Percentiles rank a stretch among this genome's conserved stretches.
Conservation (phyloP, 805 yeast species). For the Blastobotrys attinorum region DNA sequence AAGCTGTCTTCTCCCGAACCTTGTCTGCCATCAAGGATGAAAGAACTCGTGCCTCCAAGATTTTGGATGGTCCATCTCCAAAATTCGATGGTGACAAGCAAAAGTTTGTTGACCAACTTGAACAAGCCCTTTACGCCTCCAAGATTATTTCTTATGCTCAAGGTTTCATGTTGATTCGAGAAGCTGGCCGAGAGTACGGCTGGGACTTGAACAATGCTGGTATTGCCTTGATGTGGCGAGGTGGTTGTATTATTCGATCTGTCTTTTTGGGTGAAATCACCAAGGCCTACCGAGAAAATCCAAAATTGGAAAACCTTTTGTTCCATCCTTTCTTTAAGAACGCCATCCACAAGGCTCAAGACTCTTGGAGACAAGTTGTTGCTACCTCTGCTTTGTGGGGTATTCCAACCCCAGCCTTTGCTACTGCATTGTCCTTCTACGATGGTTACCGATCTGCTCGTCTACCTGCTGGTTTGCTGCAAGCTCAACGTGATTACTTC, state of each 20-base stretch:
- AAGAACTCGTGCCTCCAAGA: constrained; percentile 76
- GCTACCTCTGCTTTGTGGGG: constrained; percentile 75
- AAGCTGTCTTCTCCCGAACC: constrained; percentile 96
- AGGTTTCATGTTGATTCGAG: constrained; percentile 98
- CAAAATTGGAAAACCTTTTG: constrained; percentile 89
- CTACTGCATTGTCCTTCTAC: constrained; percentile 95
- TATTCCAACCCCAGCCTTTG: constrained; percentile 95
- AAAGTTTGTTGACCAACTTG: constrained; percentile 83
- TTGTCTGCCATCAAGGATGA: constrained; percentile 86
- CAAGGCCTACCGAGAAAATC: constrained; percentile 87
- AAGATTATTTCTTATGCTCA: constrained; percentile 98
- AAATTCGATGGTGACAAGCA: constrained; percentile 66
- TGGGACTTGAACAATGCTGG: constrained; percentile 98
- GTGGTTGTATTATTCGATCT: constrained; percentile 99
- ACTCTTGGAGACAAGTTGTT: constrained; percentile 89
- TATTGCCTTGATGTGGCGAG: constrained; percentile 99
- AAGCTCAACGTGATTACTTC: constrained; percentile 99
- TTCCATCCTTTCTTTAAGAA: constrained; percentile 91
- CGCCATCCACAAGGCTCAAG: constrained; percentile 89
- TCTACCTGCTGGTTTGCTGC: constrained; percentile 95
- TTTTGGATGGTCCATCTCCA: constrained; percentile 71
- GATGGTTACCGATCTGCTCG: constrained; percentile 97
- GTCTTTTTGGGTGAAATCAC: constrained; percentile 97
- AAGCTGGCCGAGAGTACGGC: constrained; percentile 93
- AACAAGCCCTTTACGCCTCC: constrained; percentile 97